Evolutionary conservation across 176 grass and related monocot genomes (phyloP).

Genomic region (Aegilops longissima): DNA sequence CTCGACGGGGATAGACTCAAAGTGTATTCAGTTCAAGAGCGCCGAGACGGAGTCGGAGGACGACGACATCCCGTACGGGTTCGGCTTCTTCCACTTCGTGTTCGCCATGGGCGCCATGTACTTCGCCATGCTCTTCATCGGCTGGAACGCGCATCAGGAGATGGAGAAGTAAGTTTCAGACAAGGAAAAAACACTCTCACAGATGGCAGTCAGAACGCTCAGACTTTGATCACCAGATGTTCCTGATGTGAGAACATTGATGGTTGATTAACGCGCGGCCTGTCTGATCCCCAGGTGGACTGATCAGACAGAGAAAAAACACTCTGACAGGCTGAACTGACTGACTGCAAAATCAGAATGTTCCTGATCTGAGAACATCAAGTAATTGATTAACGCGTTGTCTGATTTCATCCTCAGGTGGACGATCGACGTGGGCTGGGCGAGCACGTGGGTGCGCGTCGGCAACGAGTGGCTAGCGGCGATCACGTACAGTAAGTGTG

Average conservation of each 20-base stretch:
- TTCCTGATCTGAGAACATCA: not conserved
- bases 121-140: slow-evolving; percentile 93
- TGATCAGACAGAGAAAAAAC: not conserved
- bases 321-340: not conserved
- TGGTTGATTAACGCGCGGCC: no score
- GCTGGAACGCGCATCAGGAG: slow-evolving; percentile 72
- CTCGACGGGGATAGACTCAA: slow-evolving; percentile 91
- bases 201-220: no score
- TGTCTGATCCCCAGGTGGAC: slow-evolving; percentile 53
- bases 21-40: slow-evolving; percentile 87
- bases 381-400: not conserved
- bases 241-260: not conserved
- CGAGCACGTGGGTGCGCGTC: slow-evolving; percentile 88
- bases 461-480: slow-evolving; percentile 87
- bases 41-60: slow-evolving; percentile 55
- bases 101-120: slow-evolving; percentile 99
- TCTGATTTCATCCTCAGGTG: slow-evolving; percentile 34
- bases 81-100: slow-evolving; percentile 96
- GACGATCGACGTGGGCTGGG: slow-evolving; percentile 97
- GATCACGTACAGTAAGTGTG: slow-evolving; percentile 71
- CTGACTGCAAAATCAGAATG: not conserved
- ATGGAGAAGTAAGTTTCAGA: slow-evolving; percentile 64
- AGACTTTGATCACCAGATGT: not conserved
- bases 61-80: slow-evolving; percentile 78
- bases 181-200: not conserved